Evolutionary conservation across 345 rosid species (phyloP).

Genomic region (Diplotaxis tenuifolia): DNA sequence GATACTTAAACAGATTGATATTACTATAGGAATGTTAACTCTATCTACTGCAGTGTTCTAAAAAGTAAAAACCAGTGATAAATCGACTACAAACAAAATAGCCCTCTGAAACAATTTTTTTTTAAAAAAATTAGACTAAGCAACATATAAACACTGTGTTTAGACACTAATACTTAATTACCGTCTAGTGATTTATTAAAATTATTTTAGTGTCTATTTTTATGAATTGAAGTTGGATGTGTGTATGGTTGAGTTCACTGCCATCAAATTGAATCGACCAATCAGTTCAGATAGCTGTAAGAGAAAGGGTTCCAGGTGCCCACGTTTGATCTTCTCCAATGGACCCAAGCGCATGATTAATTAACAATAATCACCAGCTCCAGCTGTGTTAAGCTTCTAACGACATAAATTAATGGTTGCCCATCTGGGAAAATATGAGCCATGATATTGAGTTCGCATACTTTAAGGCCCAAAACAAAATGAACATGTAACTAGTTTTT

Average conservation of each 20-base stretch:
- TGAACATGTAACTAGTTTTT: neutral
- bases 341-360: neutral
- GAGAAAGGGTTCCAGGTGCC: neutral
- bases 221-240: conserved; percentile 1
- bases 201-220: neutral
- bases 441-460: neutral
- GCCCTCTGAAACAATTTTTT: no score
- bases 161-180: no score
- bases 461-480: neutral
- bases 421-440: neutral
- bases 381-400: conserved; percentile 15
- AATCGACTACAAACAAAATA: no score
- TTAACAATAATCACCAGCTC: conserved; percentile 17
- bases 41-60: no score
- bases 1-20: neutral
- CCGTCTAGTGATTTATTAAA: no score
- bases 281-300: conserved; percentile 29
- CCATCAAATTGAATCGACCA: conserved; percentile 32
- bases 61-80: no score
- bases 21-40: conserved; percentile 8
- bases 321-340: conserved; percentile 23
- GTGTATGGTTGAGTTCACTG: conserved; percentile 25
- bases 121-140: no score
- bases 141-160: no score
- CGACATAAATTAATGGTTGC: neutral